Conservation (phyloP, 345 rosid species). For the Populus deltoides region DNA sequence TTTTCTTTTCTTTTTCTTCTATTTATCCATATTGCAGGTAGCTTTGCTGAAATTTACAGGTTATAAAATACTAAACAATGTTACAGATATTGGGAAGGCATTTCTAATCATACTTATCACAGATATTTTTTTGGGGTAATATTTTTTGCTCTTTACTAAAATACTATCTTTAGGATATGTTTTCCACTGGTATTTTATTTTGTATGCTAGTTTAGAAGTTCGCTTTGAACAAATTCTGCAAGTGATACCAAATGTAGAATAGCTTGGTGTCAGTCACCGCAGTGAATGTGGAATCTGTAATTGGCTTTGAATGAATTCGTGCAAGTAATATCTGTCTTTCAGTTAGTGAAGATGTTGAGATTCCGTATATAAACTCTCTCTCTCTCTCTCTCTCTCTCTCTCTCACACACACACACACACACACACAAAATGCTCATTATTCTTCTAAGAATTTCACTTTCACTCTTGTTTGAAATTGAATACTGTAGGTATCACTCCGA, state of each 20-base stretch:
- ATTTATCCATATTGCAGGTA: slow-evolving; percentile 50
- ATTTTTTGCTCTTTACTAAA: slow-evolving; percentile 7
- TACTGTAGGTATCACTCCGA: slow-evolving; percentile 82
- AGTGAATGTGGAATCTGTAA: neutral
- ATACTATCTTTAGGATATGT: neutral
- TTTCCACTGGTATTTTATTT: neutral
- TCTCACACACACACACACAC: neutral
- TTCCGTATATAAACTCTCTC: neutral
- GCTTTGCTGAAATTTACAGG: slow-evolving; percentile 95
- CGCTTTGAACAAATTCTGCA: neutral
- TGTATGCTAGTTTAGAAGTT: neutral
- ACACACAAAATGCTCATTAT: neutral
- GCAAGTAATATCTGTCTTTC: too few relatives aligned
- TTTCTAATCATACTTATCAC: slow-evolving; percentile 73
- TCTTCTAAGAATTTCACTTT: too few relatives aligned
- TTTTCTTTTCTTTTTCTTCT: neutral
- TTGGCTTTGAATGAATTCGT: neutral
- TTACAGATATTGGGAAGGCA: slow-evolving; percentile 88
- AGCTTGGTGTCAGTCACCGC: neutral
- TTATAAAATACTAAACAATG: slow-evolving; percentile 69
- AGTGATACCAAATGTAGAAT: neutral
- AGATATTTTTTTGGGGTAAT: slow-evolving; percentile 86
- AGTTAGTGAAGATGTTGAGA: neutral
- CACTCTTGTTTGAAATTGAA: neutral
- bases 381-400: neutral